phyloP scores from a whole-genome alignment of 768 basidiomycete species.

The Lactarius quietus region DNA sequence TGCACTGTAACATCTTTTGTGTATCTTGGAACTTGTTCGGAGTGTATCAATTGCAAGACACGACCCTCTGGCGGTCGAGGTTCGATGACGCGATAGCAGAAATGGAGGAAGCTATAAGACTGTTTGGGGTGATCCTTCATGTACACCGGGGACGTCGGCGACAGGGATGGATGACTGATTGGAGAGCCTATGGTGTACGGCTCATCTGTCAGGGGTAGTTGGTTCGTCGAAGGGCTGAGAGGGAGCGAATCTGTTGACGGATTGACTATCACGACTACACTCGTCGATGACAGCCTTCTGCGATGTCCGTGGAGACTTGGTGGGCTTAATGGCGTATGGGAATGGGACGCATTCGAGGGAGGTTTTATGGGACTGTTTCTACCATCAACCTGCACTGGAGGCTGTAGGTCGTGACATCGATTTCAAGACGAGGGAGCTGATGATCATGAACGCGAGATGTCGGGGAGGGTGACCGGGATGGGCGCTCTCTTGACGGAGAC shows the following conservation, averaged over 20 bases:
- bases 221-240: background rate
- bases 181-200: background rate
- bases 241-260: constrained; percentile 12
- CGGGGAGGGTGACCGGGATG: background rate
- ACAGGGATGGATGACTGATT: background rate
- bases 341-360: background rate
- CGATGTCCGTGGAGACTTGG: background rate
- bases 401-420: background rate
- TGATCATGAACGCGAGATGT: background rate
- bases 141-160: background rate
- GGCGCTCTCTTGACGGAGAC: background rate
- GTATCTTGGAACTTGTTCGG: constrained; percentile 20
- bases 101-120: background rate
- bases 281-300: constrained; percentile 1
- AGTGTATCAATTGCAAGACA: background rate
- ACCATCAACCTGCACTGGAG: background rate
- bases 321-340: background rate
- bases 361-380: background rate
- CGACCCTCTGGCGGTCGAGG: background rate
- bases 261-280: background rate
- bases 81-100: background rate
- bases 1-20: background rate
- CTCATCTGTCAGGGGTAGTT: background rate
- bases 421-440: background rate
- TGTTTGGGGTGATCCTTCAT: background rate